phyloP scores from a whole-genome alignment of 1,284 basidiomycete genomes.

The Golubevia pallescens region DNA sequence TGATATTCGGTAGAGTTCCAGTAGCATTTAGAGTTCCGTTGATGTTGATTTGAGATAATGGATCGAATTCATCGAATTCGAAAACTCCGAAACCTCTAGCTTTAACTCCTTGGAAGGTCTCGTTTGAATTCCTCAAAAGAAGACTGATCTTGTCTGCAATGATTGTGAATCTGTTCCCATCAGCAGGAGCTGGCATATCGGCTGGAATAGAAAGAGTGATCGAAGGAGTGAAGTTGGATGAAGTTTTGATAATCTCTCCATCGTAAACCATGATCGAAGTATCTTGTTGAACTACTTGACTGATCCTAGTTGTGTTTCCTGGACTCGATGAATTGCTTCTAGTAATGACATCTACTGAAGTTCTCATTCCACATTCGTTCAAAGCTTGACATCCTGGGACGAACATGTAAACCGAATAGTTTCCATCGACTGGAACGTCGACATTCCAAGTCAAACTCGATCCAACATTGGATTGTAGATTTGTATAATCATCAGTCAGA shows the following conservation, averaged over 20 bases:
- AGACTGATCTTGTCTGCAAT: slow-evolving; percentile 43
- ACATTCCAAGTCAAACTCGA: slow-evolving; percentile 37
- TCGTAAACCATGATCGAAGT: slow-evolving; percentile 35
- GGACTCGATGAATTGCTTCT: slow-evolving; percentile 27
- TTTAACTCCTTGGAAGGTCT: slow-evolving; percentile 28
- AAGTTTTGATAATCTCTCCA: slow-evolving; percentile 34
- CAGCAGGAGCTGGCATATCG: slow-evolving; percentile 37
- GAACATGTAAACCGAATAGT: slow-evolving; percentile 48
- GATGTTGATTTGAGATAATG: slow-evolving; percentile 21
- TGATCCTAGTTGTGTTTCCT: slow-evolving; percentile 17
- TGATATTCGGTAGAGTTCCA: slow-evolving; percentile 10
- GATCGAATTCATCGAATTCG: slow-evolving; percentile 46
- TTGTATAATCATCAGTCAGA: slow-evolving; percentile 36
- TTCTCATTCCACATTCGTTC: slow-evolving; percentile 34
- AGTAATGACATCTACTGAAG: slow-evolving; percentile 40
- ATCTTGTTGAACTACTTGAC: slow-evolving; percentile 38
- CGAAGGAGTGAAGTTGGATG: slow-evolving; percentile 27
- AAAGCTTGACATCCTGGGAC: slow-evolving; percentile 38
- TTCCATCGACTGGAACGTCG: slow-evolving; percentile 45
- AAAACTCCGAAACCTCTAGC: slow-evolving; percentile 35
- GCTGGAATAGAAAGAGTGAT: slow-evolving; percentile 39
- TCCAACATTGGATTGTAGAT: slow-evolving; percentile 19
- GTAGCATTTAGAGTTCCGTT: slow-evolving; percentile 26
- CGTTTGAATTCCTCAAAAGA: slow-evolving; percentile 41
- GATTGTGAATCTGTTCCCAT: slow-evolving; percentile 37